phyloP scores from a whole-genome alignment of 768 basidiomycete species.

The Agaricus sinodeliciosus region DNA sequence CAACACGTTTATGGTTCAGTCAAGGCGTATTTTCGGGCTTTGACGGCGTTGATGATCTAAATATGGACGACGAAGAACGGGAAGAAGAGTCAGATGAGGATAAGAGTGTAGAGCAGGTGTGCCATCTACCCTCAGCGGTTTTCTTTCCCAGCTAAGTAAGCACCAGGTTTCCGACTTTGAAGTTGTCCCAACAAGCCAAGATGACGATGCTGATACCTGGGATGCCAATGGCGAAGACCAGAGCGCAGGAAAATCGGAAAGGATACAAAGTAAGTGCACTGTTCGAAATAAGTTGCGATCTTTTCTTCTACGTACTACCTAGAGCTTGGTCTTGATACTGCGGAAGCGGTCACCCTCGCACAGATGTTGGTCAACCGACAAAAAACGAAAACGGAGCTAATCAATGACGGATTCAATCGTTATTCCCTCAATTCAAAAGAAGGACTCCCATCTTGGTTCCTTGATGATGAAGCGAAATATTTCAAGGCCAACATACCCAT shows the following conservation, averaged over 20 bases:
- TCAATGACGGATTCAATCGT: slow-evolving; percentile 95
- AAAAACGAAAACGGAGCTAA: slow-evolving; percentile 80
- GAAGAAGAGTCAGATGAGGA: slow-evolving; percentile 23
- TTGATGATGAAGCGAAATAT: slow-evolving; percentile 90
- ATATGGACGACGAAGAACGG: slow-evolving; percentile 22
- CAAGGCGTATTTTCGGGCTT: slow-evolving; percentile 81
- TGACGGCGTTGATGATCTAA: slow-evolving; percentile 29
- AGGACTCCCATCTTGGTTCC: slow-evolving; percentile 90
- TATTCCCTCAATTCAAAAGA: slow-evolving; percentile 91
- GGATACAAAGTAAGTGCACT: slow-evolving; percentile 54
- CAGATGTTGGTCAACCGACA: slow-evolving; percentile 87
- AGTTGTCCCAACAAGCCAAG: slow-evolving; percentile 59
- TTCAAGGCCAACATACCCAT: slow-evolving; percentile 96
- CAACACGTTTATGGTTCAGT: slow-evolving; percentile 91
- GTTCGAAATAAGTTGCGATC: background rate
- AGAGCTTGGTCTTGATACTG: slow-evolving; percentile 68
- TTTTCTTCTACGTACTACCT: slow-evolving; percentile 4
- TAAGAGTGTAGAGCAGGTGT: slow-evolving; percentile 12
- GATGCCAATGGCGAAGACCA: slow-evolving; percentile 73
- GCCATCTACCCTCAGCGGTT: background rate
- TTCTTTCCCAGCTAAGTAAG: background rate
- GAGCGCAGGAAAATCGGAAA: slow-evolving; percentile 58
- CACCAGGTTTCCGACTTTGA: slow-evolving; percentile 45
- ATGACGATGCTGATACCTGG: slow-evolving; percentile 68
- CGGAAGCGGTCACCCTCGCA: slow-evolving; percentile 88